Evolutionary conservation across 2,329 filamentous ascomycete genomes (phyloP), one percentile per base, ranked within the genome.

Genomic region (Aureobasidium melanogenum): DNA sequence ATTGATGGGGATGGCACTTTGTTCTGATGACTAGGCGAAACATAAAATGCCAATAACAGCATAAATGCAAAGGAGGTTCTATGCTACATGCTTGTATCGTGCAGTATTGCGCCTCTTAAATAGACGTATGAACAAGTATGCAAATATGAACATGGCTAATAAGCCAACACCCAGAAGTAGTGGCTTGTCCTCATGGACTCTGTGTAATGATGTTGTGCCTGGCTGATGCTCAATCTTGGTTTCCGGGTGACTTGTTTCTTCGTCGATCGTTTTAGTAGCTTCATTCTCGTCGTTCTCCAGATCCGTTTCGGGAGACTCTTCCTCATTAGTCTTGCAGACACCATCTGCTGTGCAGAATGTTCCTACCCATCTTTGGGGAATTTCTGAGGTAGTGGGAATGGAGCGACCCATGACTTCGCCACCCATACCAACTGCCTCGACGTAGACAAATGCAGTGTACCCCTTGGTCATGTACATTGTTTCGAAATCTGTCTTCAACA

Each of bases 1-100:
- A 74, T 75, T 28, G 64, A 71, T 17, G 72, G 74, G 1, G 74
- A 76, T 67, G 74, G 74, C 0, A 76, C 74, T 2, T 60, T 76
- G 43, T 76, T 76, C 39, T 76, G 63, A 63, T 14, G 3, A 10
- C n/a, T n/a, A n/a, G n/a, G n/a, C n/a, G n/a, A n/a, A n/a, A n/a
- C n/a, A n/a, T n/a, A n/a, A n/a, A n/a, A n/a, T n/a, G n/a, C n/a
- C n/a, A n/a, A n/a, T n/a, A n/a, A n/a, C n/a, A n/a, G n/a, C n/a
- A n/a, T n/a, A n/a, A 32, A 36, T 36, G 6, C 14, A 15, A 14
- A 15, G 32, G 3, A 15, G 32, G 4, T 36, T 36, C 47, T 52
- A 54, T 17, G 30, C 34, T 54, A 54, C 50, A 8, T 10, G 50
- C 24, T 30, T 12, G n/a, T 54, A 54, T 5, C 34, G 50, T n/a